Evolutionary conservation across 257 asterid species (phyloP).

Genomic region (Eucommia ulmoides): DNA sequence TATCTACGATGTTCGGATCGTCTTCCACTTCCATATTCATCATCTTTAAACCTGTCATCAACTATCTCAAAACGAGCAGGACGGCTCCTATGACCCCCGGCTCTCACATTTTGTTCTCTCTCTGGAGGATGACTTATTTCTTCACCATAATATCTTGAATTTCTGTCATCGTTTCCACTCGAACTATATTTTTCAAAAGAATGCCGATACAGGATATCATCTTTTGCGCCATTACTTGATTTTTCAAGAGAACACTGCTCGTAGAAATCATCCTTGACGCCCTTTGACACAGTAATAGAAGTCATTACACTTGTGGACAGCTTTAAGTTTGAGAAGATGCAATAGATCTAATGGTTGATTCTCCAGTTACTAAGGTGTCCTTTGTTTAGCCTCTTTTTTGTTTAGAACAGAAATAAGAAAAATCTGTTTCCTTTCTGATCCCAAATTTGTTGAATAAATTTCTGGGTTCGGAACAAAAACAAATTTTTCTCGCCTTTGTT

Average conservation of each 20-base stretch:
- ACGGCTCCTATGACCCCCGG: conserved; percentile 26
- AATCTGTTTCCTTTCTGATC: too few relatives aligned
- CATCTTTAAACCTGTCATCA: conserved; percentile 83
- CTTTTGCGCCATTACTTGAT: conserved; percentile 16
- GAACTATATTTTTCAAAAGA: conserved; percentile 26
- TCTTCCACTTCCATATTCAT: conserved; percentile 30
- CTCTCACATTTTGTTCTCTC: conserved; percentile 20
- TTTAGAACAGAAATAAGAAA: too few relatives aligned
- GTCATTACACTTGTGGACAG: too few relatives aligned
- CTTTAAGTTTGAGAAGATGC: too few relatives aligned
- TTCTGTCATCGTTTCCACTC: conserved; percentile 15
- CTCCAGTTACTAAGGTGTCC: too few relatives aligned
- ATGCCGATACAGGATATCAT: conserved; percentile 21
- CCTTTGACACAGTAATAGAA: too few relatives aligned
- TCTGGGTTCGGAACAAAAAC: too few relatives aligned
- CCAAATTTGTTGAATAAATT: too few relatives aligned
- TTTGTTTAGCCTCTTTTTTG: too few relatives aligned
- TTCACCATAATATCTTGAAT: conserved; percentile 31
- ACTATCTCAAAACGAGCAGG: conserved; percentile 62
- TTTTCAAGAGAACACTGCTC: conserved; percentile 23
- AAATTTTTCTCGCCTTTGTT: too few relatives aligned
- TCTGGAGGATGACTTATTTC: conserved; percentile 42
- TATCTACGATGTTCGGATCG: conserved; percentile 24
- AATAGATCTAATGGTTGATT: too few relatives aligned
- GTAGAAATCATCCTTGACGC: conserved; percentile 20